phyloP scores from a whole-genome alignment of 2,329 filamentous ascomycete species.

The Ramularia collo-cygni region DNA sequence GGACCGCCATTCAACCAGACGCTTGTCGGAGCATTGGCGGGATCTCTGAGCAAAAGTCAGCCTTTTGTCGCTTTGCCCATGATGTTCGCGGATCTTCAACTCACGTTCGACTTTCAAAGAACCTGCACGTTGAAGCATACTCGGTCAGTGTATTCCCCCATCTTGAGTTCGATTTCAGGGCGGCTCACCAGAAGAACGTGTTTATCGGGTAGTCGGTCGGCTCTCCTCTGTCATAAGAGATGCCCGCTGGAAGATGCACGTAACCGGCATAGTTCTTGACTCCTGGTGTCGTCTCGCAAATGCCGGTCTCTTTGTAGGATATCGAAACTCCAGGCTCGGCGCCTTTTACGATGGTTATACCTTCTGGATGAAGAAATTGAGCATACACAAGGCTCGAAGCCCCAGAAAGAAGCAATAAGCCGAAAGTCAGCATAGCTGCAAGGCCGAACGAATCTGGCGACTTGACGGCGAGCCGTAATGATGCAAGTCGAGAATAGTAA shows the following conservation, averaged over 20 bases:
- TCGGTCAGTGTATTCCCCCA: too few relatives aligned
- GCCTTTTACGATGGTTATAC: conserved; percentile 34
- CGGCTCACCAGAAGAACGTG: neutral
- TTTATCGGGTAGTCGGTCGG: conserved; percentile 47
- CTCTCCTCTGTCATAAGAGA: conserved; percentile 31
- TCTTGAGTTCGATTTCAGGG: too few relatives aligned
- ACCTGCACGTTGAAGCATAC: too few relatives aligned
- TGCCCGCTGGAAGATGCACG: conserved; percentile 48
- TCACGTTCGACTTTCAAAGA: conserved; percentile 52
- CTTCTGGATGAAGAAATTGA: conserved; percentile 38
- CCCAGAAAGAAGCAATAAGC: too few relatives aligned
- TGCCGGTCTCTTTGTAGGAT: conserved; percentile 35
- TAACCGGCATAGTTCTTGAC: conserved; percentile 55
- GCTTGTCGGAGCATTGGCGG: conserved; percentile 47
- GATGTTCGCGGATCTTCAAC: too few relatives aligned
- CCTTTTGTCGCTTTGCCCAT: too few relatives aligned
- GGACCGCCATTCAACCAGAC: conserved; percentile 57
- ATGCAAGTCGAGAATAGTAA: too few relatives aligned
- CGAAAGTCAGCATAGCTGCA: too few relatives aligned
- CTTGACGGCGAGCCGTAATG: too few relatives aligned
- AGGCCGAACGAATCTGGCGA: too few relatives aligned
- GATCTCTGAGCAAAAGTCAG: too few relatives aligned
- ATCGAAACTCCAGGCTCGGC: conserved; percentile 36
- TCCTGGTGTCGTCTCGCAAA: conserved; percentile 52
- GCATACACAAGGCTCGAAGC: conserved; percentile 16